A percentile compares a stretch with the other conserved stretches of the same genome.
phyloP scores from a whole-genome alignment of 306 rosid genomes.

The barrel medic (Medicago truncatula) region MtrunA17r5.0-ANR NC_053043.1:51228501-51229000 shows the following conservation, averaged over 20 bases:
- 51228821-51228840: conserved; percentile 64
- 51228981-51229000: conserved; percentile 5
- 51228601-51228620: conserved; percentile 76
- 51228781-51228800: conserved; percentile 6
- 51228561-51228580: neutral
- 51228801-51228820: neutral
- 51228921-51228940: conserved; percentile 84
- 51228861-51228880: conserved; percentile 89
- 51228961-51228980: conserved; percentile 35
- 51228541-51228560: conserved; percentile 23
- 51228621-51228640: conserved; percentile 60
- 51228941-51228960: conserved; percentile 54
- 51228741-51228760: conserved; percentile 28
- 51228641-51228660: conserved; percentile 45
- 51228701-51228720: conserved; percentile 59
- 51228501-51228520: conserved; percentile 4
- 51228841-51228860: conserved; percentile 76
- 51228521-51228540: conserved; percentile 29
- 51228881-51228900: conserved; percentile 77
- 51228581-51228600: conserved; percentile 42
- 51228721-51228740: conserved; percentile 47
- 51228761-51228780: neutral
- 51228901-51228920: conserved; percentile 73
- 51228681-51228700: conserved; percentile 64
- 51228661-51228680: conserved; percentile 70